Evolutionary conservation across 1,284 basidiomycete species (phyloP).

Genomic region (Ganoderma boninense): DNA sequence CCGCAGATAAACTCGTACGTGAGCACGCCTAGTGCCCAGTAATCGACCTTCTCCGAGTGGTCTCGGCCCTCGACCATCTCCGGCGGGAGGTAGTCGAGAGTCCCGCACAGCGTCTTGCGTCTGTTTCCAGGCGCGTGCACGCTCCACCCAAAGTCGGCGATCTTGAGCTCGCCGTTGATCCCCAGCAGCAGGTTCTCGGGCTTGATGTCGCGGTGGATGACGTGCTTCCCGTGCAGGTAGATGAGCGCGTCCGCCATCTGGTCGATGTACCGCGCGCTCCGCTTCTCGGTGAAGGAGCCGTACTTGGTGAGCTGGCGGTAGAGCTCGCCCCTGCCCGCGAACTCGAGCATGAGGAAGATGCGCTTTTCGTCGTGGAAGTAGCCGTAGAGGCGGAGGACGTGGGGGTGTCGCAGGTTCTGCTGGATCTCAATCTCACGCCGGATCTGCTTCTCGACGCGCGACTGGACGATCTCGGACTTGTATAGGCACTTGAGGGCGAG

Average conservation of each 20-base stretch:
- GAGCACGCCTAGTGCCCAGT: slow-evolving; percentile 97
- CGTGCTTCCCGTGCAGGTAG: slow-evolving; percentile 96
- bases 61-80: slow-evolving; percentile 97
- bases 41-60: slow-evolving; percentile 90
- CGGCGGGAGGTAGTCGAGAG: slow-evolving; percentile 96
- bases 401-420: slow-evolving; percentile 95
- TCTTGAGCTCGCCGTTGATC: slow-evolving; percentile 97
- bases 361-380: slow-evolving; percentile 98
- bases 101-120: slow-evolving; percentile 92
- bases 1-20: slow-evolving; percentile 96
- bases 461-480: slow-evolving; percentile 94
- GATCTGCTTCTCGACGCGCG: slow-evolving; percentile 92
- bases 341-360: slow-evolving; percentile 98
- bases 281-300: slow-evolving; percentile 88
- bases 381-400: slow-evolving; percentile 93
- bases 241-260: slow-evolving; percentile 98
- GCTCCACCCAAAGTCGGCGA: slow-evolving; percentile 99
- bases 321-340: slow-evolving; percentile 94
- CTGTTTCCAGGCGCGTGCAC: slow-evolving; percentile 96
- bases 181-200: slow-evolving; percentile 97
- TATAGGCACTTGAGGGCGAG: slow-evolving; percentile 97
- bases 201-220: slow-evolving; percentile 99
- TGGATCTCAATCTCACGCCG: slow-evolving; percentile 99
- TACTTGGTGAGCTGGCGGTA: slow-evolving; percentile 94
- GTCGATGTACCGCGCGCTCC: slow-evolving; percentile 90